phyloP scores from a whole-genome alignment of 2,329 filamentous ascomycete genomes.

The Verticillium isaacii region DNA sequence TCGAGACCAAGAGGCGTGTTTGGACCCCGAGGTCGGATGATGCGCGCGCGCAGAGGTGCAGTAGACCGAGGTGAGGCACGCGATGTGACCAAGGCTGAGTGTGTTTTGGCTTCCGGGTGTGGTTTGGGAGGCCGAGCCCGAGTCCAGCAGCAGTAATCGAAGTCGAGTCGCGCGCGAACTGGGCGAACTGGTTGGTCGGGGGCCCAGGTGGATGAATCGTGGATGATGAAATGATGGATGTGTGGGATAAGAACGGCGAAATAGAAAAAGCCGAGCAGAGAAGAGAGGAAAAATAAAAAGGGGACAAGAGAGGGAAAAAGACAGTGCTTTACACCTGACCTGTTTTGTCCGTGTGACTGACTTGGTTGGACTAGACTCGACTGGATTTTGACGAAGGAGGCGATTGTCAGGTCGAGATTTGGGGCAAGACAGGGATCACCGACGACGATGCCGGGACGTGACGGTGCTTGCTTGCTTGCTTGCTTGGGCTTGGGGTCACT shows the following conservation, averaged over 20 bases:
- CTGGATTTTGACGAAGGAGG: neutral
- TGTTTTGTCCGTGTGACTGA: neutral
- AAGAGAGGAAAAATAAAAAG: neutral
- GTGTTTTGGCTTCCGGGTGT: neutral
- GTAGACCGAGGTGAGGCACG: too few species aligned
- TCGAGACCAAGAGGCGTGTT: neutral
- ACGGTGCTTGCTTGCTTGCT: neutral
- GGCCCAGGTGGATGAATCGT: neutral
- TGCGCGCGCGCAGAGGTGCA: too few species aligned
- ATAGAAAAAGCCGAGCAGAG: neutral
- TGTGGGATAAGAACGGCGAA: neutral
- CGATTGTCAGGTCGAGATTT: neutral
- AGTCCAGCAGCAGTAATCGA: neutral
- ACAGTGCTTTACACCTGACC: neutral
- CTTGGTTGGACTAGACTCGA: neutral
- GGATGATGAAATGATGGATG: neutral
- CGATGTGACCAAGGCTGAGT: neutral
- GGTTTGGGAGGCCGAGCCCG: too few species aligned
- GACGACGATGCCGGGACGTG: neutral
- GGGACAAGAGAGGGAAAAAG: too few species aligned
- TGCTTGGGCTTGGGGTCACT: neutral
- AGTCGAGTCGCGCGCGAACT: neutral
- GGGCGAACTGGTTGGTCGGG: neutral
- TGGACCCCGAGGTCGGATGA: neutral
- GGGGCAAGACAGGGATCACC: neutral